Evolutionary conservation across 176 grass and related monocot genomes (phyloP).

Genomic region (Aegilops umbellulata): DNA sequence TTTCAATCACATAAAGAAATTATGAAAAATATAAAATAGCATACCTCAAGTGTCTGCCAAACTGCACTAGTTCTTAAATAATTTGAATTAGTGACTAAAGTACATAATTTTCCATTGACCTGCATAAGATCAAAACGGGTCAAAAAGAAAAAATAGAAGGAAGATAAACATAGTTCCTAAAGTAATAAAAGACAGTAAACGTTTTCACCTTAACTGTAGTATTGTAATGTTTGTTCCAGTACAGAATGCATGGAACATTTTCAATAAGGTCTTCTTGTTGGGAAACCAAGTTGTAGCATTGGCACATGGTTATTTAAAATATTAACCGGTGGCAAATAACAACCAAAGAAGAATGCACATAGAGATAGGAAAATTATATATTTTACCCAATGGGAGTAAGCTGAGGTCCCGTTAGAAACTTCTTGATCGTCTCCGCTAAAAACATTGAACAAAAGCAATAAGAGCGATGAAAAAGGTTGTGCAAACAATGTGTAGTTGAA

Average conservation of each 20-base stretch:
- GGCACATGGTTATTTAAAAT: neutral
- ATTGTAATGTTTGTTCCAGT: neutral
- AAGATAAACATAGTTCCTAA: neutral
- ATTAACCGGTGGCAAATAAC: neutral
- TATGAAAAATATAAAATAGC: neutral
- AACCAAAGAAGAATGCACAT: no score
- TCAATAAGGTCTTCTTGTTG: neutral
- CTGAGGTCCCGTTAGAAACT: no score
- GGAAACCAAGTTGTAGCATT: neutral
- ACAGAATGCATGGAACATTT: neutral
- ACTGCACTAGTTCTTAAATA: neutral
- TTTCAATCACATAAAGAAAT: neutral
- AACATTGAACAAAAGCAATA: no score
- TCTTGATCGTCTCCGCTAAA: no score
- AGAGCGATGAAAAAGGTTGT: no score
- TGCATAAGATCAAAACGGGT: neutral
- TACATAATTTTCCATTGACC: neutral
- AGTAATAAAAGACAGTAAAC: neutral
- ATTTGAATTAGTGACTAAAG: neutral
- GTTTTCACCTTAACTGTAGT: neutral
- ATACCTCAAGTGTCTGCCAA: neutral
- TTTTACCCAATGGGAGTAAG: no score
- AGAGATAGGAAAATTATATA: no score
- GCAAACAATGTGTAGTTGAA: no score
- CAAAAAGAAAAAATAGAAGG: neutral